phyloP scores from a whole-genome alignment of 345 rosid species.

The Anastatica hierochuntica region DNA sequence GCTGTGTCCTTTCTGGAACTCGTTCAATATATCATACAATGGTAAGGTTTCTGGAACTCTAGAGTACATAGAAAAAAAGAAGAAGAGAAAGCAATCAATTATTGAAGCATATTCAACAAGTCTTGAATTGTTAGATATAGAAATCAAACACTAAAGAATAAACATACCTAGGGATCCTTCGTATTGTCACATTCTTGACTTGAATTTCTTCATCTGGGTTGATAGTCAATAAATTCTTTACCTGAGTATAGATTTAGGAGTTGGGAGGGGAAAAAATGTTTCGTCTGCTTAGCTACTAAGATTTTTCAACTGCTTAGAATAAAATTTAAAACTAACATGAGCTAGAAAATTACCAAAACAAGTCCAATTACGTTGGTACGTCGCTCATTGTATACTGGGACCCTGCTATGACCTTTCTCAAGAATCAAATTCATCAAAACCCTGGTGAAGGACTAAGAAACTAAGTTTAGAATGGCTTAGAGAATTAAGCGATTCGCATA shows the following conservation, averaged over 20 bases:
- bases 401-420: conserved; percentile 98
- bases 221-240: conserved; percentile 70
- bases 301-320: too few relatives aligned
- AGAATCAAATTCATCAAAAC: conserved; percentile 66
- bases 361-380: conserved; percentile 84
- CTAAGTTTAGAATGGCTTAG: too few relatives aligned
- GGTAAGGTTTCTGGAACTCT: conserved; percentile 84
- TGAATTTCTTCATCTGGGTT: conserved; percentile 77
- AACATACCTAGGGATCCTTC: conserved; percentile 78
- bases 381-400: conserved; percentile 91
- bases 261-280: too few relatives aligned
- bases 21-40: conserved; percentile 88
- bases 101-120: not conserved
- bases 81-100: conserved; percentile 10
- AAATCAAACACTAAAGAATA: not conserved
- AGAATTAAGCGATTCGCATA: too few relatives aligned
- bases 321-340: not conserved
- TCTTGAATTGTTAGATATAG: too few relatives aligned
- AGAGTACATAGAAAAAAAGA: too few relatives aligned
- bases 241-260: conserved; percentile 28
- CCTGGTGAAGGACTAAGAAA: conserved; percentile 30
- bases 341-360: conserved; percentile 47
- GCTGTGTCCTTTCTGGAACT: conserved; percentile 98
- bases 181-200: conserved; percentile 72
- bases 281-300: too few relatives aligned